A percentile compares a stretch with the other conserved stretches of the same genome.
Conservation (phyloP, 1,139 yeast species). For the Saccharomycopsis hybrid region DNA sequence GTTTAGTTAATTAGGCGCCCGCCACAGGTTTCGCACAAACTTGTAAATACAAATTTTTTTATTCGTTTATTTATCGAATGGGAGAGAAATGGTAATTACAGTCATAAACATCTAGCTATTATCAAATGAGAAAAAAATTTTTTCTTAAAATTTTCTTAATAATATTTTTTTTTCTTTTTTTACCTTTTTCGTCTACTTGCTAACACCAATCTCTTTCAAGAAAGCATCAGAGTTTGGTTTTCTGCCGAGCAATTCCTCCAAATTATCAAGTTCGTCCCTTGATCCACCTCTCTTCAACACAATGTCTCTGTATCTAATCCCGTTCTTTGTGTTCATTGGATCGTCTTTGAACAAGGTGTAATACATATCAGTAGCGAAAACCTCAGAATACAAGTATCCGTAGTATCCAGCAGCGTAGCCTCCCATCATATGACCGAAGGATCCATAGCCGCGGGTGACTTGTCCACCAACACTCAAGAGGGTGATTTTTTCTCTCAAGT, state of each 20-base stretch:
- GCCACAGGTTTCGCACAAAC: too few species aligned
- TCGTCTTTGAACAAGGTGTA: conserved; percentile 61
- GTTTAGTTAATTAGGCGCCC: too few species aligned
- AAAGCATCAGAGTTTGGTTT: conserved; percentile 69
- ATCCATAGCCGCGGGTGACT: conserved; percentile 58
- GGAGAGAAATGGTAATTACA: too few species aligned
- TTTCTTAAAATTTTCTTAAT: too few species aligned
- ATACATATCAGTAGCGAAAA: conserved; percentile 79
- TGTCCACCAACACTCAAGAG: conserved; percentile 50
- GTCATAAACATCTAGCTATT: too few species aligned
- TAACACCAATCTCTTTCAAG: conserved; percentile 51
- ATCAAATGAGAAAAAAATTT: too few species aligned
- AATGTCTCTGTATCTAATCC: conserved; percentile 61
- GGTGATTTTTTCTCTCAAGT: conserved; percentile 51
- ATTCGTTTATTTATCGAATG: too few species aligned
- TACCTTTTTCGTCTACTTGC: too few species aligned
- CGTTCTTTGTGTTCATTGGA: conserved; percentile 59
- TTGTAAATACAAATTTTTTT: too few species aligned
- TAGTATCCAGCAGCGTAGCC: conserved; percentile 86
- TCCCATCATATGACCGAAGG: conserved; percentile 79
- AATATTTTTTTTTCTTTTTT: too few species aligned
- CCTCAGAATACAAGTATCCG: conserved; percentile 81
- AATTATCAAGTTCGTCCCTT: conserved; percentile 56
- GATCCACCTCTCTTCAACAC: conserved; percentile 71
- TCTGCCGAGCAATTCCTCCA: conserved; percentile 66